These are phyloP conservation scores for Coemansia sp. DNA, from an alignment of 192 early-diverging fungal genomes.

Conservation along the genomic window DNA sequence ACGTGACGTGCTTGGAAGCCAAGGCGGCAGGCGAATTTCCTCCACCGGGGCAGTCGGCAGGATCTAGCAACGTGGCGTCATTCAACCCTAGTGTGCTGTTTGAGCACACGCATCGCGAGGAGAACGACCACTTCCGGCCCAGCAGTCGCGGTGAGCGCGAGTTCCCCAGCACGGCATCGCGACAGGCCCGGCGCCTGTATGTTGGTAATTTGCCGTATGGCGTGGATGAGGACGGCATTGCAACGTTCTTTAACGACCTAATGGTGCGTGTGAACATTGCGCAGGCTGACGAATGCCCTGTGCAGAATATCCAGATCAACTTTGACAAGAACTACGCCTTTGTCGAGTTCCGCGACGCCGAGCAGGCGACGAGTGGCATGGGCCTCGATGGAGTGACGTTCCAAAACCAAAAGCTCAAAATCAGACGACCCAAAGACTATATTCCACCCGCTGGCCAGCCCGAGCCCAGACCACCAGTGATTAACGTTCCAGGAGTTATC, in stretches of 20 bases:
- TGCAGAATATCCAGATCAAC: slow-evolving; percentile 85
- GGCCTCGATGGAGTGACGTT: slow-evolving; percentile 92
- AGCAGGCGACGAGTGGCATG: slow-evolving; percentile 90
- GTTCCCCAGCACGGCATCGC: slow-evolving; percentile 54
- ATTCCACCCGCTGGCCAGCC: slow-evolving; percentile 60
- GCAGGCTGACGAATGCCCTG: slow-evolving; percentile 68
- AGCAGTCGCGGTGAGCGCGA: slow-evolving; percentile 52
- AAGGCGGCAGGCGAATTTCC: slow-evolving; percentile 77
- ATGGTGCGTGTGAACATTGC: slow-evolving; percentile 79
- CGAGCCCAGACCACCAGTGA: slow-evolving; percentile 62
- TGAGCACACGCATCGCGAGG: slow-evolving; percentile 58
- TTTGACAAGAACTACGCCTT: slow-evolving; percentile 96
- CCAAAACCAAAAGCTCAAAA: slow-evolving; percentile 78
- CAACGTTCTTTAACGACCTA: slow-evolving; percentile 85
- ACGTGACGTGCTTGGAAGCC: slow-evolving; percentile 80
- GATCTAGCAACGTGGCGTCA: slow-evolving; percentile 49
- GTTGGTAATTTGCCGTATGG: slow-evolving; percentile 87
- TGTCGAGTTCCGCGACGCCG: slow-evolving; percentile 89
- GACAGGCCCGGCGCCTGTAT: slow-evolving; percentile 88
- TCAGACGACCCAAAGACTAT: slow-evolving; percentile 96
- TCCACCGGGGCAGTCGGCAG: slow-evolving; percentile 38
- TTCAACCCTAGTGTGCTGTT: slow-evolving; percentile 46
- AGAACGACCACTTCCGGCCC: slow-evolving; percentile 47
- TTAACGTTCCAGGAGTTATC: slow-evolving; percentile 77
- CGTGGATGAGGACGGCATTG: slow-evolving; percentile 70